Percentiles rank a stretch among this genome's conserved stretches.
Evolutionary conservation across 805 yeast genomes (phyloP).

Genomic region (Nematodospora valgi): DNA sequence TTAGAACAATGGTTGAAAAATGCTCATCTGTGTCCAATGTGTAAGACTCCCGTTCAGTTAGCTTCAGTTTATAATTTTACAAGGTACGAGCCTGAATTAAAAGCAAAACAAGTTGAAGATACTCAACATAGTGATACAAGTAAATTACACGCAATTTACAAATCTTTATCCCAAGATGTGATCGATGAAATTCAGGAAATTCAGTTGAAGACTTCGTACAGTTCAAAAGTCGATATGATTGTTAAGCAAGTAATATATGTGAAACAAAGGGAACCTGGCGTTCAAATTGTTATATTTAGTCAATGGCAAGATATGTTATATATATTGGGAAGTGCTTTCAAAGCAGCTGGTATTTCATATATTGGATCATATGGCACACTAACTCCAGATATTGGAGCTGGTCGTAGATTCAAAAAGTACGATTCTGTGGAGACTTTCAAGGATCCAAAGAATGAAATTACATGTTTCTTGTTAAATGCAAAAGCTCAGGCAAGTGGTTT

Average conservation of each 20-base stretch:
- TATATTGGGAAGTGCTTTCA: constrained; percentile 64
- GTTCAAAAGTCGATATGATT: constrained; percentile 84
- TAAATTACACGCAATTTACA: constrained; percentile 39
- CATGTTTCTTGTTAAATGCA: constrained; percentile 84
- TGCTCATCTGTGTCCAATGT: constrained; percentile 71
- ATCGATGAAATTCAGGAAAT: constrained; percentile 43
- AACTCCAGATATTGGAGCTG: constrained; percentile 23
- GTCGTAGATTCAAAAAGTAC: constrained; percentile 22
- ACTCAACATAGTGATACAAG: constrained; percentile 1
- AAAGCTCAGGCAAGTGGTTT: constrained; percentile 87
- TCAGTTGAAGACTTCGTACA: constrained; percentile 47
- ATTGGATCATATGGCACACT: constrained; percentile 51
- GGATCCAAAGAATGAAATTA: constrained; percentile 50
- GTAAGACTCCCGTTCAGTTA: constrained; percentile 52
- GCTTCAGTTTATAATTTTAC: constrained; percentile 69
- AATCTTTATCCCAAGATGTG: constrained; percentile 38
- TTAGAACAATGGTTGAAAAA: constrained; percentile 66
- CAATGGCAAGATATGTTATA: constrained; percentile 80
- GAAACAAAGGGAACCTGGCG: constrained; percentile 50
- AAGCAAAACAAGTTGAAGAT: constrained; percentile 42
- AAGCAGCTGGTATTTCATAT: constrained; percentile 51
- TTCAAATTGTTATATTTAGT: constrained; percentile 83
- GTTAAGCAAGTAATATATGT: constrained; percentile 69
- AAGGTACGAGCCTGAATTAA: constrained; percentile 49
- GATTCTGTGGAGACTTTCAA: constrained; percentile 59